Conservation (phyloP, 78 protist genomes). For the Polysphondylium violaceum region DNA sequence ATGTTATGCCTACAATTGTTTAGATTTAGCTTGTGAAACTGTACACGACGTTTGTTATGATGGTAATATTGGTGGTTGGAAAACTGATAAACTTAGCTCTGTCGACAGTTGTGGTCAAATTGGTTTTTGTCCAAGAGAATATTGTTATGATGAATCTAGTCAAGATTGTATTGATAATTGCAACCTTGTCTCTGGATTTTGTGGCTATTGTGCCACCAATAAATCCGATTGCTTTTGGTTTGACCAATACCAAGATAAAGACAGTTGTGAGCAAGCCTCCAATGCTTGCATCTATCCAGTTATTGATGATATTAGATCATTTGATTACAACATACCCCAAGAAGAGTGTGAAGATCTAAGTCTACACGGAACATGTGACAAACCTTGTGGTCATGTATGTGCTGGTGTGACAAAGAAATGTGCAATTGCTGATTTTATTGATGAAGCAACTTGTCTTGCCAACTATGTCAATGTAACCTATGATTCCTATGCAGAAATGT, state of each 20-base stretch:
- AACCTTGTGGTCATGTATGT: constrained; percentile 39
- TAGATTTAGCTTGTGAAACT: constrained; percentile 40
- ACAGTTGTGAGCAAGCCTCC: background rate
- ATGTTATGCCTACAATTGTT: constrained; percentile 19
- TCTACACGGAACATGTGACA: constrained; percentile 13
- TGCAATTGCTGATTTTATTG: too few relatives aligned
- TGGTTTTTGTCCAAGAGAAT: constrained; percentile 12
- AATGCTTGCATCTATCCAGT: constrained; percentile 23
- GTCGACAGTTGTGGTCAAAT: background rate
- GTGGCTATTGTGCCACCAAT: constrained; percentile 61
- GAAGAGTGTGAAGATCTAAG: background rate
- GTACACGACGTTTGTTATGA: constrained; percentile 66
- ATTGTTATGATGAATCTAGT: background rate
- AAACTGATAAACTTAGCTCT: too few relatives aligned
- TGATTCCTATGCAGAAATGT: background rate
- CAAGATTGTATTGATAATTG: constrained; percentile 3
- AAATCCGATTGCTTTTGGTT: constrained; percentile 10
- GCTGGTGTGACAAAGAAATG: constrained; percentile 23
- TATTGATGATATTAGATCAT: too few relatives aligned
- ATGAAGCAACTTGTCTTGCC: too few relatives aligned
- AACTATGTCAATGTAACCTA: too few relatives aligned
- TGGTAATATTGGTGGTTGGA: constrained; percentile 39
- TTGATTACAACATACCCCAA: background rate
- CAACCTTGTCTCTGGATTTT: background rate
- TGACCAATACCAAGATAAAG: background rate